Percentiles rank a stretch among this genome's conserved stretches.
These are phyloP conservation scores for Salix exigua DNA, from an alignment of 345 rosid species.

Conservation along the genomic window DNA sequence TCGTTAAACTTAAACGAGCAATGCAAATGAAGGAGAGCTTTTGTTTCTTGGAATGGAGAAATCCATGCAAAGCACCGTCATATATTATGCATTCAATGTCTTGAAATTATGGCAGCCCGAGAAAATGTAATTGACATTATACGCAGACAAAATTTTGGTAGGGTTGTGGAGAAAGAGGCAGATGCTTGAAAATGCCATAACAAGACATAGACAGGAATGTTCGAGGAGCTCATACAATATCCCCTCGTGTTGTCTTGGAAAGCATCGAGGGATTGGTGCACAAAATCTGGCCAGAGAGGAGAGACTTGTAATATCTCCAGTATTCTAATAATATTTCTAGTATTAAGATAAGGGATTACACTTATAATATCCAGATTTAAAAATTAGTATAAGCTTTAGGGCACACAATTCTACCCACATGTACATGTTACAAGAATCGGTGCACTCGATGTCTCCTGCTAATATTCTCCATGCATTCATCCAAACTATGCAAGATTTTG, in stretches of 20 bases:
- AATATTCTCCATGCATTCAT: slow-evolving; percentile 10
- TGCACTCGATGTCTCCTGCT: slow-evolving; percentile 15
- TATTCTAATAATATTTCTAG: no score
- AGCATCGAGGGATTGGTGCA: not conserved
- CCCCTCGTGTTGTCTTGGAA: slow-evolving; percentile 24
- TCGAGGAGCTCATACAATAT: slow-evolving; percentile 5
- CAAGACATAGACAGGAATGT: slow-evolving; percentile 19
- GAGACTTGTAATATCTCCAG: not conserved
- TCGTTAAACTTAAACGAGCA: no score
- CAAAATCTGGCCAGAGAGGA: not conserved
- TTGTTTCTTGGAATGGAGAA: not conserved
- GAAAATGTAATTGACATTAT: not conserved
- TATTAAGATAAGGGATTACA: no score
- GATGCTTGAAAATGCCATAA: slow-evolving; percentile 16
- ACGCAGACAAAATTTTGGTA: not conserved
- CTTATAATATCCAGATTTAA: no score
- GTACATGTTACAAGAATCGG: not conserved
- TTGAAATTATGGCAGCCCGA: not conserved
- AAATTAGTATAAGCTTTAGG: no score
- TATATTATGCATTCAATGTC: not conserved
- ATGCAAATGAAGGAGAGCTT: not conserved
- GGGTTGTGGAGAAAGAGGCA: slow-evolving; percentile 14
- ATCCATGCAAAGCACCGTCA: not conserved
- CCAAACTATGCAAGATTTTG: slow-evolving; percentile 5
- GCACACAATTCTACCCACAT: not conserved